Base-by-base conservation (phyloP, 768 basidiomycete species). In the Kwoniella dendrophila region DNA sequence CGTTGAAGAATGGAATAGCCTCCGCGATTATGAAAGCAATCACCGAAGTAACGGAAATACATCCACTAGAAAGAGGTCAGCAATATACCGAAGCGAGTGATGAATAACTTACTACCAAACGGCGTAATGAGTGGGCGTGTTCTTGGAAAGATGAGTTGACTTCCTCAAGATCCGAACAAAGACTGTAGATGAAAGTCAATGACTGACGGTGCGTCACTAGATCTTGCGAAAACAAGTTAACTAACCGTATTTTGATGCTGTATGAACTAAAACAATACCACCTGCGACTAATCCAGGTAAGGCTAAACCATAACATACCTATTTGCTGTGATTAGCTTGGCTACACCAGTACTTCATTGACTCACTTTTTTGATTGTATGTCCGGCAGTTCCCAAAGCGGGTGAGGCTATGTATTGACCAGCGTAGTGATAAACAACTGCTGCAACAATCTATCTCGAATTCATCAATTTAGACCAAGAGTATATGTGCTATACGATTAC, bases 381-480 rank as follows among this genome's bases (percentile, higher is more conserved):
- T 10, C 78, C 77, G 16, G 77, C 78, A 1, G 70, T 69, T 0
- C 77, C 74, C 2, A 79, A 68, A 22, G 78, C 77, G 8, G 78
- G 78, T 2, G 72, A 74, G 26, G 78, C 69, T 59, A 79, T 72
- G 59, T 73, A 73, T 40, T 72, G 64, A 1, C 75, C 75, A 20
- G 66, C 69, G 36, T 62, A 75, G 53, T 61, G 57, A 61, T 78
- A 80, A 1, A 78, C 73, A 26, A 76, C 71, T 36, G 73, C 51
- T 8, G 70, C 71, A 58, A 79, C 62, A 48, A 63, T 65, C 71
- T 73, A 56, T 49, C 29, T n/a, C n/a, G n/a, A 26, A 3, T 14
- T 27, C n/a, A 49, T 27, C 30, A 8, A 24, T n/a, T 40, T 24
- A 55, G 56, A 14, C 33, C 38, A 59, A 16, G 30, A 12, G 32